phyloP scores from a whole-genome alignment of 2,329 filamentous ascomycete species.

The Macrophomina pseudophaseolina region DNA sequence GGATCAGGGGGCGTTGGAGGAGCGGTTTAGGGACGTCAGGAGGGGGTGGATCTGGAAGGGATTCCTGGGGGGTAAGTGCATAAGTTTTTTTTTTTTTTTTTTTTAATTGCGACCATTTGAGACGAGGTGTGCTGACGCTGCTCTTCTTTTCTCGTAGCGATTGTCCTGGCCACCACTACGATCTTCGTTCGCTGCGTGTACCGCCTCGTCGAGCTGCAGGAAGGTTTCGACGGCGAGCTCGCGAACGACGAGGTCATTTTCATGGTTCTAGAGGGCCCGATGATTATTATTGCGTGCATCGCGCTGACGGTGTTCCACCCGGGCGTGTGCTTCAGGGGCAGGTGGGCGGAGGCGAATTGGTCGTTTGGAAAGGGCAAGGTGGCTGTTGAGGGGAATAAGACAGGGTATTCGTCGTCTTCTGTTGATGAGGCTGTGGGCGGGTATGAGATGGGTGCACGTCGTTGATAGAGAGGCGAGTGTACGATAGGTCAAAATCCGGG shows the following conservation, averaged over 20 bases:
- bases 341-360: slow-evolving; percentile 4
- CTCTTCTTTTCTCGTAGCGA: background rate
- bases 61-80: slow-evolving; percentile 8
- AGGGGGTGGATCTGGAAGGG: slow-evolving; percentile 1
- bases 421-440: too few relatives aligned
- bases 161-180: slow-evolving; percentile 48
- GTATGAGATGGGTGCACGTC: too few relatives aligned
- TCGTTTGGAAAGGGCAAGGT: background rate
- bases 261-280: slow-evolving; percentile 59
- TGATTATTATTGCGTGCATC: slow-evolving; percentile 56
- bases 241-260: slow-evolving; percentile 57
- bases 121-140: too few relatives aligned
- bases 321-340: slow-evolving; percentile 16
- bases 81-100: background rate
- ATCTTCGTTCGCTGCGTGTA: slow-evolving; percentile 57
- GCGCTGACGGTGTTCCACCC: slow-evolving; percentile 57
- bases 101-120: too few relatives aligned
- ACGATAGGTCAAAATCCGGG: too few relatives aligned
- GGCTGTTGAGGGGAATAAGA: too few relatives aligned
- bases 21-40: background rate
- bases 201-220: slow-evolving; percentile 55
- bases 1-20: background rate
- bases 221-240: slow-evolving; percentile 52
- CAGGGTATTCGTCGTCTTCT: too few relatives aligned
- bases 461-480: too few relatives aligned